Evolutionary conservation across 768 basidiomycete genomes (phyloP).

Genomic region (Porpolomopsis calyptriformis): DNA sequence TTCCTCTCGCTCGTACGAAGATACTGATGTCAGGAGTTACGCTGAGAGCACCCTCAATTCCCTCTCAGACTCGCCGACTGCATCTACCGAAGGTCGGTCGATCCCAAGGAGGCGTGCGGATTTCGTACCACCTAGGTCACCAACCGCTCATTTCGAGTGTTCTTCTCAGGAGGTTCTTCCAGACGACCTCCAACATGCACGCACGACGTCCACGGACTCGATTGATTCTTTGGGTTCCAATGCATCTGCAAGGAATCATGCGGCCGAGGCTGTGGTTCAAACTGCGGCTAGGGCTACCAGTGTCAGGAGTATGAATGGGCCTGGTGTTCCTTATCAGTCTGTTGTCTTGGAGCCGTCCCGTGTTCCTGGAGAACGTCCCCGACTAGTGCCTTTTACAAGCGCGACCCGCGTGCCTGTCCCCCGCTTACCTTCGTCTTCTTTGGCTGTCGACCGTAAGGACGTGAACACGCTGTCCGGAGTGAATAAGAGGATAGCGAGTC

Average conservation of each 20-base stretch:
- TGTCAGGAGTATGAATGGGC: constrained; percentile 34
- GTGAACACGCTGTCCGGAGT: constrained; percentile 14
- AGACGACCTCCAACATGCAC: constrained; percentile 20
- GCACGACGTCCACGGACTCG: constrained; percentile 28
- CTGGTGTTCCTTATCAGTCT: constrained; percentile 29
- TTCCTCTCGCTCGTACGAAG: constrained; percentile 31
- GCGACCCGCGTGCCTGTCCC: constrained; percentile 58
- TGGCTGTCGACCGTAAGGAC: constrained; percentile 16
- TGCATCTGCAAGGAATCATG: constrained; percentile 26
- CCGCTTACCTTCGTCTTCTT: constrained; percentile 28
- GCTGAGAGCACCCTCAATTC: constrained; percentile 35
- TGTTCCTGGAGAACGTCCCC: constrained; percentile 33
- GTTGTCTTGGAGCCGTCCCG: constrained; percentile 21
- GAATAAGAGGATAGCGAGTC: constrained; percentile 44
- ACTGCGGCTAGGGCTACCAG: constrained; percentile 45
- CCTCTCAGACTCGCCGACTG: constrained; percentile 50
- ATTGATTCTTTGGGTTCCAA: constrained; percentile 23
- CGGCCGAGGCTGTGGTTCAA: constrained; percentile 35
- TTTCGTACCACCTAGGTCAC: constrained; percentile 52
- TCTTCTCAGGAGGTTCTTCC: constrained; percentile 33
- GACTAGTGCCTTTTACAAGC: constrained; percentile 63
- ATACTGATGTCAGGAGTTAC: constrained; percentile 26
- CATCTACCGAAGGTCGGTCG: constrained; percentile 53
- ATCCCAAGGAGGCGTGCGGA: constrained; percentile 60
- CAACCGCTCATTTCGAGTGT: constrained; percentile 7